Base-by-base conservation (phyloP, 1,284 basidiomycete genomes). In the Leccinum cinnamomeum region DNA sequence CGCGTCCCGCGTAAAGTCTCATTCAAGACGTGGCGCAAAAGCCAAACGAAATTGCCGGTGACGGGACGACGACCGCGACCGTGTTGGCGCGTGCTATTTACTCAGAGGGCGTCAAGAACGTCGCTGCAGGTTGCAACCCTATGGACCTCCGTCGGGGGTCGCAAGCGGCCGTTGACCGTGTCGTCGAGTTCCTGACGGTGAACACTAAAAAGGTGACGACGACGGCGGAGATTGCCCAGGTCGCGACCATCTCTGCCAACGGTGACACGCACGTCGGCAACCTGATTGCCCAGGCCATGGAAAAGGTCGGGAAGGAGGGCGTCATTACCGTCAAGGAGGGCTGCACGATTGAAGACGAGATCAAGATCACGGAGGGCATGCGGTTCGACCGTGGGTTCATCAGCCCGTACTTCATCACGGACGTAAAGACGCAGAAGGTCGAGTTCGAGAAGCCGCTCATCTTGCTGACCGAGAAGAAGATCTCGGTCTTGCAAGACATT, bases 301-400 rank as follows among this genome's bases (percentile, higher is more conserved):
- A 98, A 81, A 98, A 98, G 79, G 97, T 98, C 65, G 97, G 97
- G 76, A 98, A 98, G 83, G 97, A 99, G 81, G 97, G 97, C 77
- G 97, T 98, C 76, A 98, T 99, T 82, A 99, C 97, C 65, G 96
- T 99, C 78, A 98, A 97, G 84, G 97, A 98, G 79, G 97, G 97
- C 60, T 89, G 91, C 68, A 98, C 97, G 12, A 97, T 97, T 69
- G 95, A 98, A 72, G 97, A 99, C 76, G 92, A 98, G 81, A 98
- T 98, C 75, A 97, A 99, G 78, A 96, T 99, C 76, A 98, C 97
- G 33, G 97, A 99, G 81, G 97, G 97, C 76, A 99, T 98, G 97
- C 90, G 95, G 73, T 98, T 99, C 81, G 97, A 99, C 87, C 92
- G 97, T 60, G 97, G 97, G 50, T 99, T 89, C 87, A 97, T 98